Evolutionary conservation across 441 rosid genomes (phyloP), one percentile per base, ranked within the genome.

Genomic region (Populus trichocarpa): DNA sequence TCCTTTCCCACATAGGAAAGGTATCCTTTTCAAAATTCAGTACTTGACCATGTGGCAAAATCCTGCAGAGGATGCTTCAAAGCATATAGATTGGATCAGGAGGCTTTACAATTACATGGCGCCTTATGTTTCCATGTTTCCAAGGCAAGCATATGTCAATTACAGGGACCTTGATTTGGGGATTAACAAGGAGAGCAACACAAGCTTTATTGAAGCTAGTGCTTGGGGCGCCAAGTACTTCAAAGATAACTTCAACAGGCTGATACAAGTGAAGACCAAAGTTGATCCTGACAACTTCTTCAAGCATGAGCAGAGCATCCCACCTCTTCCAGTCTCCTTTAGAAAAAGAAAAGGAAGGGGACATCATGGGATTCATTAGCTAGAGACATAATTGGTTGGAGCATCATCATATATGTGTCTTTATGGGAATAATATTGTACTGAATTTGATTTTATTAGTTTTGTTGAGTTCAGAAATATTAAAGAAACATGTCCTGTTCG

Each of bases 281-380:
- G 89, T 89, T 33, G 95, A 93, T 82, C 97, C 95, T 0, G 85
- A 78, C 20, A 90, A 93, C 76, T 86, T 86, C 85, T 93, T 91
- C 82, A 83, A 90, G 81, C 90, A 91, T 35, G 96, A 85, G 76
- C 97, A 93, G 84, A 91, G 98, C 80, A 88, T 93, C 40, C 97
- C 95, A 42, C 86, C 86, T 14, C 69, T 83, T 5, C 83, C 79
- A 22, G 33, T 22, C 61, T 80, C 79, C 3, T 20, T n/a, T 12
- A 70, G 81, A 46, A 77, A 13, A 57, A 59, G 72, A 11, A 78
- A 59, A 59, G 61, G 70, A 70, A 26, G 76, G 66, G 74, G 81
- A 10, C 35, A 42, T n/a, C 71, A 33, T 28, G 76, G 73, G 18
- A 13, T 46, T 8, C 4, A 57, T 13, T 50, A 35, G 38, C 36